Evolutionary conservation across 179 eudicot species (phyloP), one percentile per base, ranked within the genome.

Genomic region (Carnegiea gigantea): DNA sequence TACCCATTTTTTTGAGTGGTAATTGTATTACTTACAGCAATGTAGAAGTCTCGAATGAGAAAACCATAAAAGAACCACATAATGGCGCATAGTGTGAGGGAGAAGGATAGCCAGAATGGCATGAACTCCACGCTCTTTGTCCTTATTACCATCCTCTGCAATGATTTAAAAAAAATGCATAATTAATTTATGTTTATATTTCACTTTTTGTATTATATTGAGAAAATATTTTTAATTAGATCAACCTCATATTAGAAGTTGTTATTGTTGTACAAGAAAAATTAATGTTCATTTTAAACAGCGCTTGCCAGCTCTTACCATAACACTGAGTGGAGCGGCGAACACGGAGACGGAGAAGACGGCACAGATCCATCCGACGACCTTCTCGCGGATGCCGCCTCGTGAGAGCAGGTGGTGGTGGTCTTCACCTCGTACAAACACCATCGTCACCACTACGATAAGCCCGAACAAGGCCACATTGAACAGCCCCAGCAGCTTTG

Each of bases 91-190:
- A 93, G 59, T 2, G 97, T 93, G 75, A 95, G 95, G 74, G 86
- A 91, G 78, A 91, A 92, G 0, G 97, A 95, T 49, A 95, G 87
- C 75, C 89, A 80, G 40, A 93, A 88, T 6, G 98, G 97, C 97
- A 93, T 90, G 87, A 84, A 95, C 75, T 95, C 98, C 17, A 91
- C 98, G 68, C 98, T 95, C 85, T 92, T 93, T 0, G 93, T 92
- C 74, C 79, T 89, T 62, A 95, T 91, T 38, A 95, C 98, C 79
- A 83, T 87, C 83, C 92, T 92, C 98, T 95, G 90, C 11, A 13
- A 62, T 62, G 30, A 62, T 62, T 40, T 40, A 2, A 28, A 28
- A 38, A 40, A 40, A 40, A 40, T 40, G 44, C 44, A 40, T 40
- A 40, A 40, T 6, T 40, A 40, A 40, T 6, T 40, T 40, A 9